Evolutionary conservation across 306 rosid species (phyloP), one percentile per base, ranked within the genome.

Genomic region (Lotus japonicus): DNA sequence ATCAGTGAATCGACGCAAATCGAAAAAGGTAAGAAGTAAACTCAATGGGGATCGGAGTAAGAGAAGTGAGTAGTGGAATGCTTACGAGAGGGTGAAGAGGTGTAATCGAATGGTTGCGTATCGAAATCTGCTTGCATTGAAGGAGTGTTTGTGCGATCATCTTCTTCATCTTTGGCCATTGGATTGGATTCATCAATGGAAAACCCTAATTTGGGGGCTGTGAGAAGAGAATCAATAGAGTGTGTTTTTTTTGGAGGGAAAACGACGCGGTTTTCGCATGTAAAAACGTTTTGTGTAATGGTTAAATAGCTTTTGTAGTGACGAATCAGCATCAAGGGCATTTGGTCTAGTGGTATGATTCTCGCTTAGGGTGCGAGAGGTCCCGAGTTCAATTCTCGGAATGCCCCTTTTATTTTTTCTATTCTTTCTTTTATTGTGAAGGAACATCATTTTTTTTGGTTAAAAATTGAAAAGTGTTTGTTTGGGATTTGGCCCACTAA

Each of bases 161-260:
- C 36, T 5, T 73, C 80, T 14, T 71, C 70, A 49, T 66, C 70
- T 14, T 76, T 65, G 16, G 71, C 68, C 63, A 80, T 91, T 7
- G 60, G 10, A 60, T 4, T 21, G n/a, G n/a, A n/a, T n/a, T 57
- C 69, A 68, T 70, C 72, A 38, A 65, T 39, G 31, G 44, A 68
- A 26, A 71, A 51, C 46, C 55, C 54, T 77, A 19, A 26, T 0
- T 3, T 26, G 38, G 68, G 77, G 70, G 72, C 19, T 0, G 61
- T 51, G 9, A 41, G 10, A 36, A 17, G 38, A 39, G 45, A 31
- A 31, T 0, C 2, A 26, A 3, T 1, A 21, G 26, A 21, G 36
- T 5, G 36, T 5, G 1, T 2, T 3, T 14, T 65, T 83, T 86
- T 82, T 86, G 92, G 92, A 86, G 92, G 92, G 92, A 84, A 86